Evolutionary conservation across 306 rosid genomes (phyloP), one percentile per base, ranked within the genome.

Genomic region (Adenanthera pavonina): DNA sequence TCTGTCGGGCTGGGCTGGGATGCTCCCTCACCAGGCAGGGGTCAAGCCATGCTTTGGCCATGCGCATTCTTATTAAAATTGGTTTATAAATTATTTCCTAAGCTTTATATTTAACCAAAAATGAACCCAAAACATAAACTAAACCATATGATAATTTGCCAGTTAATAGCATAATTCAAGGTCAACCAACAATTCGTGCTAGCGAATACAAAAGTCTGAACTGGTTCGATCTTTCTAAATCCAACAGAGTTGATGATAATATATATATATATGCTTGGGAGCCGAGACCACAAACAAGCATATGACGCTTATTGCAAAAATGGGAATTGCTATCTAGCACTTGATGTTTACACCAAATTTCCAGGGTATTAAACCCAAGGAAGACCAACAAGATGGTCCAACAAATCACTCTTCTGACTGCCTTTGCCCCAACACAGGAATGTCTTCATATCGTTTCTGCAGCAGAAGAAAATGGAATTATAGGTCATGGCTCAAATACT

Each of bases 371-470:
- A 48, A 77, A 83, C 83, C 61, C 69, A 84, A 61, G 72, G 74
- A 83, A 43, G 67, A 62, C 69, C 82, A 74, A 83, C 80, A 73
- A 84, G 72, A 47, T 74, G 73, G 79, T 47, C 43, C 41, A 59
- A 36, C 72, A 53, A 72, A 64, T 86, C 77, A 81, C 78, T 86
- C 81, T 7, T 86, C 89, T 46, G 85, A 75, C 8, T 5, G 89
- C 64, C 87, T 86, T 74, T 86, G 89, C 70, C 89, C 89, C 53
- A 86, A 80, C 69, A 73, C 87, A 62, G 89, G 49, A 84, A 86
- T 86, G 83, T 86, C 89, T 84, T 86, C 89, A 54, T 80, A 86
- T 74, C 89, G 87, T 78, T 86, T 86, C 89, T 86, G 85, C 85
- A 86, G 72, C 49, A 46, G 14, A 46, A 52, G 51, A 49, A 43